These are phyloP conservation scores for Pestalotiopsis sp. DNA, from an alignment of 2,329 filamentous ascomycete genomes.

Conservation along the genomic window DNA sequence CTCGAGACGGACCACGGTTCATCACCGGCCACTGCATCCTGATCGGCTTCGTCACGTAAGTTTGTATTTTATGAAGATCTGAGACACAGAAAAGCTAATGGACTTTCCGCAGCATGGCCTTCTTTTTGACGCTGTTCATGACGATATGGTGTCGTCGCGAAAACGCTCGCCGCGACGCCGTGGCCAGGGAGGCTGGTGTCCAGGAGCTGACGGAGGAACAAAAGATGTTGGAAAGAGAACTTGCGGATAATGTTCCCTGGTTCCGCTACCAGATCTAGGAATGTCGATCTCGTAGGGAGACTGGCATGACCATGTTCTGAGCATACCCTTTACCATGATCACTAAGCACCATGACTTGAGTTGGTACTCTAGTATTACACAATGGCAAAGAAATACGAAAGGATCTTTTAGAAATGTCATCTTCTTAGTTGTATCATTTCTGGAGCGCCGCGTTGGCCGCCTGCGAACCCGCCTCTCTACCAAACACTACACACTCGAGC, in stretches of 20 bases:
- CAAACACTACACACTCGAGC: slow-evolving; percentile 66
- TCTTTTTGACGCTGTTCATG: slow-evolving; percentile 33
- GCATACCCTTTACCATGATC: not conserved
- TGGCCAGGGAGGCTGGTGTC: slow-evolving; percentile 14
- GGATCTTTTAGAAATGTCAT: too few species aligned
- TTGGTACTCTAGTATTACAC: not conserved
- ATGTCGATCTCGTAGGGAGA: not conserved
- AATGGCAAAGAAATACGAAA: not conserved
- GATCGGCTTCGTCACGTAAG: slow-evolving; percentile 27
- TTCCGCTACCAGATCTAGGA: slow-evolving; percentile 25
- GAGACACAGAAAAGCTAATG: not conserved
- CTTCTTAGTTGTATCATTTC: not conserved
- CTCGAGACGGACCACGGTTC: slow-evolving; percentile 38
- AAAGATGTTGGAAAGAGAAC: slow-evolving; percentile 28
- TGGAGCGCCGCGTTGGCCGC: slow-evolving; percentile 34
- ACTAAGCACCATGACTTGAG: not conserved
- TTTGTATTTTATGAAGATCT: not conserved
- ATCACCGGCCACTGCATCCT: slow-evolving; percentile 40
- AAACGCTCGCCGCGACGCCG: slow-evolving; percentile 30
- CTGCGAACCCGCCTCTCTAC: slow-evolving; percentile 55
- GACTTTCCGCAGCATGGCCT: slow-evolving; percentile 26
- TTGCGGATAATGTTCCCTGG: slow-evolving; percentile 32
- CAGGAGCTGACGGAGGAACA: slow-evolving; percentile 29
- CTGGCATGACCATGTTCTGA: too few species aligned
- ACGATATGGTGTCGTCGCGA: slow-evolving; percentile 31